Conservation (phyloP, 768 basidiomycete genomes). For the Podaxis mareebaensis region DNA sequence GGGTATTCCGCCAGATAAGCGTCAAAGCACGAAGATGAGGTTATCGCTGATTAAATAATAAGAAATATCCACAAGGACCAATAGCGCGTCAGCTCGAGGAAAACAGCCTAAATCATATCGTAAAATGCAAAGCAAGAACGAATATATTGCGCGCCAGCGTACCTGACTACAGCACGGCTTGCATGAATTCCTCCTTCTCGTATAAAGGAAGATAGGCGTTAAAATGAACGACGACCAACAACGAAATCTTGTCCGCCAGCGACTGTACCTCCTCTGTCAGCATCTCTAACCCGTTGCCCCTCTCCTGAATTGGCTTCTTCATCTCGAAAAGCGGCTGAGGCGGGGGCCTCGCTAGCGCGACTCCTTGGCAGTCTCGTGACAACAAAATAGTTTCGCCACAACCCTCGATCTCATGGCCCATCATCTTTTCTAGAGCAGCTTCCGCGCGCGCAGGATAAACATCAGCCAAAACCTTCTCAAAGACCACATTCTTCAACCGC, state of each 20-base stretch:
- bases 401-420: slow-evolving; percentile 15
- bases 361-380: slow-evolving; percentile 16
- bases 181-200: slow-evolving; percentile 60
- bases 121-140: background rate
- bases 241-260: slow-evolving; percentile 70
- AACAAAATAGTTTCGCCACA: slow-evolving; percentile 5
- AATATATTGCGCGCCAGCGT: background rate
- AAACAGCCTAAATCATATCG: background rate
- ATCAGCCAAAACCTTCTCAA: slow-evolving; percentile 55
- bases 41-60: background rate
- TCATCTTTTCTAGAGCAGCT: slow-evolving; percentile 16
- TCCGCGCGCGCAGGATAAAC: slow-evolving; percentile 46
- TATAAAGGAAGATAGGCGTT: slow-evolving; percentile 78
- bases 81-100: background rate
- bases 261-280: slow-evolving; percentile 67
- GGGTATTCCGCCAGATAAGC: slow-evolving; percentile 6
- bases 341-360: slow-evolving; percentile 9
- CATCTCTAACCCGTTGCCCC: slow-evolving; percentile 68
- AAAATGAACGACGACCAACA: slow-evolving; percentile 73
- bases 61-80: background rate
- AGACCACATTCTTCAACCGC: slow-evolving; percentile 64
- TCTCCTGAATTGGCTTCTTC: slow-evolving; percentile 21
- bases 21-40: background rate
- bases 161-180: slow-evolving; percentile 11
- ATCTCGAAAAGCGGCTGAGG: background rate